Evolutionary conservation across 345 rosid species (phyloP).

Genomic region (Angophora floribunda): DNA sequence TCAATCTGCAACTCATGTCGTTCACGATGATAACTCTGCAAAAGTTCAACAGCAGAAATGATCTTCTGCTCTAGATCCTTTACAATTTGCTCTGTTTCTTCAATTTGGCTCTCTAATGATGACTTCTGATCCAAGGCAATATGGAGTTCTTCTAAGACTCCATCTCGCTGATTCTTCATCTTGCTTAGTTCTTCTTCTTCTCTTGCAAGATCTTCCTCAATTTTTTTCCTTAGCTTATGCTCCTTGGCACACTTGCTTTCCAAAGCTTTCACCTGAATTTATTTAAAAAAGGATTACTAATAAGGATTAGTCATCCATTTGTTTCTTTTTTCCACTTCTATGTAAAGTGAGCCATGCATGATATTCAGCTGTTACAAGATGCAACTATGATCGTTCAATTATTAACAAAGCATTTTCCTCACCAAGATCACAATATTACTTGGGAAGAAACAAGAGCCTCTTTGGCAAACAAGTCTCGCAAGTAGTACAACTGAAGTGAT

Average conservation of each 20-base stretch:
- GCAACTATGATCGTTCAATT: neutral
- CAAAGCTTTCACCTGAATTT: constrained; percentile 42
- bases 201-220: constrained; percentile 49
- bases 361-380: neutral
- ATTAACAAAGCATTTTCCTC: neutral
- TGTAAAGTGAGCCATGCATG: neutral
- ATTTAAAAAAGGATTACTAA: neutral
- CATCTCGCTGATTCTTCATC: constrained; percentile 32
- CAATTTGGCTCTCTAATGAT: constrained; percentile 38
- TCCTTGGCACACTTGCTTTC: constrained; percentile 49
- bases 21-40: constrained; percentile 56
- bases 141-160: constrained; percentile 39
- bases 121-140: constrained; percentile 32
- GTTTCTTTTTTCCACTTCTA: neutral
- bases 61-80: constrained; percentile 71
- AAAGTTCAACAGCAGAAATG: constrained; percentile 62
- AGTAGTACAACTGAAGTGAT: neutral
- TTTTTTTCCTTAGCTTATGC: constrained; percentile 56
- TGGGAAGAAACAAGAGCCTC: neutral
- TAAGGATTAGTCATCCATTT: neutral
- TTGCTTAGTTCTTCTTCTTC: constrained; percentile 46
- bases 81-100: constrained; percentile 39
- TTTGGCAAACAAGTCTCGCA: neutral
- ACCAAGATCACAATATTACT: neutral
- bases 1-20: constrained; percentile 56